Evolutionary conservation across 805 yeast genomes (phyloP).

Genomic region (Candida wancherniae): DNA sequence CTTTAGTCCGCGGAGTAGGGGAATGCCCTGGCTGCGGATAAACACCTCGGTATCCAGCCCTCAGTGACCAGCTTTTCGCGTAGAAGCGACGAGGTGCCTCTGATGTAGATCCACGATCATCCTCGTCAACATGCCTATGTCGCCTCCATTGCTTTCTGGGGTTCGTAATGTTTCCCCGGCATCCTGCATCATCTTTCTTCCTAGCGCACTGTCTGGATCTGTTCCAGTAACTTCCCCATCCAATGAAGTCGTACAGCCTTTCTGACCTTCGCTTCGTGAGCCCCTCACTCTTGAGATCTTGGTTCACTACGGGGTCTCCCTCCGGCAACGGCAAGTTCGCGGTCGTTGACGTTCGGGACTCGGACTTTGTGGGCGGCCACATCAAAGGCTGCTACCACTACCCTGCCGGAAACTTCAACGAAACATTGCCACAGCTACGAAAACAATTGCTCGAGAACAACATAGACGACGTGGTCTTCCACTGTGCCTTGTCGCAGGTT

Average conservation of each 20-base stretch:
- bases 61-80: no score
- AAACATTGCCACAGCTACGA: conserved; percentile 35
- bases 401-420: conserved; percentile 46
- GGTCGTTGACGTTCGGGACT: conserved; percentile 82
- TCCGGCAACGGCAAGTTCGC: conserved; percentile 39
- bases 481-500: conserved; percentile 87
- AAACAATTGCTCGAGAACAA: conserved; percentile 27
- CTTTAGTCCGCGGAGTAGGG: no score
- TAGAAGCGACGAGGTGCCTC: no score
- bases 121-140: no score
- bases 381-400: conserved; percentile 51
- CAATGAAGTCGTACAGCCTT: conserved; percentile 14
- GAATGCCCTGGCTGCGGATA: no score
- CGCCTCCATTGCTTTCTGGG: no score
- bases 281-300: conserved; percentile 39
- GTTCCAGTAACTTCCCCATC: no score
- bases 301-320: conserved; percentile 42
- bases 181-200: no score
- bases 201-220: no score
- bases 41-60: no score
- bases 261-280: conserved; percentile 46
- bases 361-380: conserved; percentile 78
- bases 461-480: conserved; percentile 65
- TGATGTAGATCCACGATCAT: no score
- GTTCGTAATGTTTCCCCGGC: no score